Percentiles rank a stretch among this genome's conserved stretches.
These are phyloP conservation scores for Linnemannia exigua DNA, from an alignment of 192 early-diverging fungal genomes.

Conservation along the genomic window DNA sequence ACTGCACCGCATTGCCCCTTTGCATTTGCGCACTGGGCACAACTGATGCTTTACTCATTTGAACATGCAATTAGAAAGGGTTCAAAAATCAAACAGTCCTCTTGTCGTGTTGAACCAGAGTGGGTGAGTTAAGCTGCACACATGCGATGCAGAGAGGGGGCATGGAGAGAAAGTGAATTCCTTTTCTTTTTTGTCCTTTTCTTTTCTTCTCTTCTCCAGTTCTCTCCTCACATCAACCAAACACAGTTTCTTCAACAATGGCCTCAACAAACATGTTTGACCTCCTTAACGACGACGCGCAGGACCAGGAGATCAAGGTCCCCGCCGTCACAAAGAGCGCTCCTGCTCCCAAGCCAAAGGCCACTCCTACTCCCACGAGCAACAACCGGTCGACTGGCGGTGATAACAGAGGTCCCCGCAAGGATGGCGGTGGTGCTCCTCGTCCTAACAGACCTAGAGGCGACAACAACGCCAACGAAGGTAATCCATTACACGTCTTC, in stretches of 20 bases:
- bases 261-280: conserved; percentile 75
- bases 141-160: neutral
- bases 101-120: neutral
- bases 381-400: conserved; percentile 9
- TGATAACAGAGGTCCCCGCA: conserved; percentile 47
- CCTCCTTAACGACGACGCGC: conserved; percentile 74
- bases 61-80: neutral
- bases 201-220: neutral
- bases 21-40: too few relatives aligned
- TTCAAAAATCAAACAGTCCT: neutral
- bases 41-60: neutral
- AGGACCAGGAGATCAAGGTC: conserved; percentile 60
- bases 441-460: conserved; percentile 49
- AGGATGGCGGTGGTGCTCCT: conserved; percentile 35
- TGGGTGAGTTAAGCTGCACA: neutral
- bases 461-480: conserved; percentile 14
- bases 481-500: conserved; percentile 9
- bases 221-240: conserved; percentile 2
- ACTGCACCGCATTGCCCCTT: neutral
- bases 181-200: neutral
- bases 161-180: neutral
- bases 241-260: conserved; percentile 36
- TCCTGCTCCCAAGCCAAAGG: conserved; percentile 38
- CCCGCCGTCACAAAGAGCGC: conserved; percentile 55
- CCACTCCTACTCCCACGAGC: conserved; percentile 26